phyloP scores from a whole-genome alignment of 2,329 filamentous ascomycete genomes.

The Didymellaceae sp. region DNA sequence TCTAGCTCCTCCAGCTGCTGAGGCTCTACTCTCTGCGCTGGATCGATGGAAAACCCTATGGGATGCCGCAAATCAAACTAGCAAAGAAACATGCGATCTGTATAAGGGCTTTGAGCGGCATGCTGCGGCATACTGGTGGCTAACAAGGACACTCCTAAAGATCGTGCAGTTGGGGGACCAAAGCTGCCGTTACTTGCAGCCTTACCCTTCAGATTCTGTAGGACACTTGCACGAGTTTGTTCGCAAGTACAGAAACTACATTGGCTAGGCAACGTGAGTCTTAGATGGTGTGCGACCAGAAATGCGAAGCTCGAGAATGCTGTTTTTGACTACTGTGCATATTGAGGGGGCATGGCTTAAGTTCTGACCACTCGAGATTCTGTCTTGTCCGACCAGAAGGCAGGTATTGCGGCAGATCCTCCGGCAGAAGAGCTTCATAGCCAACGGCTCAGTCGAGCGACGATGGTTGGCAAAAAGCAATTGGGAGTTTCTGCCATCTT shows the following conservation, averaged over 20 bases:
- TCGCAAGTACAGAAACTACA: neutral
- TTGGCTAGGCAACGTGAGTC: no score
- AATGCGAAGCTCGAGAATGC: no score
- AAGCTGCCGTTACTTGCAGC: conserved; percentile 2
- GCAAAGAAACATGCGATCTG: neutral
- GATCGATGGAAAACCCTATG: neutral
- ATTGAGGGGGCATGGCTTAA: no score
- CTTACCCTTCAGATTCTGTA: neutral
- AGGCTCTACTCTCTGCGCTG: neutral
- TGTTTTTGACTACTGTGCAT: no score
- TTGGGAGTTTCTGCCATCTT: no score
- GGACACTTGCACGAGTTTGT: neutral
- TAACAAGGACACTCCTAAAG: neutral
- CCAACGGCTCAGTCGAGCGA: no score
- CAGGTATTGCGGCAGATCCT: no score
- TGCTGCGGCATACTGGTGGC: conserved; percentile 4
- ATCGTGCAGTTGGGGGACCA: neutral
- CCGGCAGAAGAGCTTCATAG: no score
- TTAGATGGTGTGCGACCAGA: no score
- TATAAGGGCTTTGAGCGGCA: neutral
- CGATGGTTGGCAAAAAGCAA: no score
- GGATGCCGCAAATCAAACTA: neutral
- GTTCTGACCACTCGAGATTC: no score
- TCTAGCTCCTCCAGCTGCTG: neutral
- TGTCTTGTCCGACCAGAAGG: no score